Conservation (phyloP, 257 asterid species). For the Coffea canephora region DNA sequence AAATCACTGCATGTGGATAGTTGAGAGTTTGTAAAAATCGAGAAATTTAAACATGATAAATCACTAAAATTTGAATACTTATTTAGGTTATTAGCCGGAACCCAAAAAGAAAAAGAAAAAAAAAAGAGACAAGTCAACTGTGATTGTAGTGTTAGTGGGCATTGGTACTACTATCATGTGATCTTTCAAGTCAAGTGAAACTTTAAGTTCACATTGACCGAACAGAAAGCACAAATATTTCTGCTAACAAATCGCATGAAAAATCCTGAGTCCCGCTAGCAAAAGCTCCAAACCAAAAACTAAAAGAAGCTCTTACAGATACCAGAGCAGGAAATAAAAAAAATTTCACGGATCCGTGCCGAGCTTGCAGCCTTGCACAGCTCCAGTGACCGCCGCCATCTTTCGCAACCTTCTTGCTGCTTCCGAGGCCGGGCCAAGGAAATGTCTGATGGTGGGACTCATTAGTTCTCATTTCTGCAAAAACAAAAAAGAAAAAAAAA, state of each 20-base stretch:
- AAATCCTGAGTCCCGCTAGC: background rate
- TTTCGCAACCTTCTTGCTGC: background rate
- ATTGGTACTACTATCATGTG: too few relatives aligned
- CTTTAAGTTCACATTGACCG: background rate
- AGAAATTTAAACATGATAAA: background rate
- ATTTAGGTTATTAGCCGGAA: too few relatives aligned
- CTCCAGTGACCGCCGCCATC: background rate
- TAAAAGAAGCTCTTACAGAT: background rate
- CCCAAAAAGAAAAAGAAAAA: too few relatives aligned
- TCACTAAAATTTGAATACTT: too few relatives aligned
- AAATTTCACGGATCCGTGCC: background rate
- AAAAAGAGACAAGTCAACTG: too few relatives aligned
- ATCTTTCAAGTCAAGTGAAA: too few relatives aligned
- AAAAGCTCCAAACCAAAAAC: background rate
- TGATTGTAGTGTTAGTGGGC: too few relatives aligned
- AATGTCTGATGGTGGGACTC: background rate
- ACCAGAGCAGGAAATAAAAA: background rate
- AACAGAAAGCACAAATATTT: background rate
- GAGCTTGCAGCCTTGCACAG: background rate
- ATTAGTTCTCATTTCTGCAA: background rate
- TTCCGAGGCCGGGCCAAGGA: background rate
- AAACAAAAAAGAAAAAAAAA: too few relatives aligned
- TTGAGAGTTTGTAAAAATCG: background rate
- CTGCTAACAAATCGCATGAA: background rate
- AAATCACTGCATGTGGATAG: too few relatives aligned